A percentile compares a stretch with the other conserved stretches of the same genome.
These are phyloP conservation scores for Mycena capillaripes DNA, from an alignment of 768 basidiomycete genomes.

Conservation along the genomic window DNA sequence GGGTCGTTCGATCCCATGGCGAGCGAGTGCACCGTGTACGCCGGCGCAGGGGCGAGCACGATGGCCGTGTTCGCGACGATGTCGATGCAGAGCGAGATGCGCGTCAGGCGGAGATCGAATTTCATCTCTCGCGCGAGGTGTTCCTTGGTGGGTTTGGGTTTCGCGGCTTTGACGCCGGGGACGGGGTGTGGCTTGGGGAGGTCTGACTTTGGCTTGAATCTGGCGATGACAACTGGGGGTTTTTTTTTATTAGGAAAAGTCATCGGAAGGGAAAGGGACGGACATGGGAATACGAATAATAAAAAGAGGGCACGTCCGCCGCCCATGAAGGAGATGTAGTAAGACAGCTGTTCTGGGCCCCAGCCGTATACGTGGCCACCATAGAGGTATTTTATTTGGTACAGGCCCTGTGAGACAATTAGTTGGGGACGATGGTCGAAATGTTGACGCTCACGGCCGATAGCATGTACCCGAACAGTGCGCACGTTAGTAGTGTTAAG, in stretches of 20 bases:
- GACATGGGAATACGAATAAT: constrained; percentile 60
- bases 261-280: constrained; percentile 36
- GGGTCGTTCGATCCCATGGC: constrained; percentile 2
- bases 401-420: constrained; percentile 66
- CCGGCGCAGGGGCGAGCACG: constrained; percentile 63
- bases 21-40: constrained; percentile 45
- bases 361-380: constrained; percentile 80
- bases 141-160: constrained; percentile 62
- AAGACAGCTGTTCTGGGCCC: constrained; percentile 80
- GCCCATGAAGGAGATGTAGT: constrained; percentile 81
- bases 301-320: constrained; percentile 72
- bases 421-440: background rate
- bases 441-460: constrained; percentile 64
- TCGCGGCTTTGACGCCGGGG: constrained; percentile 34
- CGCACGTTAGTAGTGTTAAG: constrained; percentile 76
- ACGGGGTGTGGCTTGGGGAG: background rate
- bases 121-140: constrained; percentile 74
- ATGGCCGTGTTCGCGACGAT: constrained; percentile 74
- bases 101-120: constrained; percentile 77
- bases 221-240: constrained; percentile 66
- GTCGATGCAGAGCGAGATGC: constrained; percentile 75
- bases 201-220: constrained; percentile 64
- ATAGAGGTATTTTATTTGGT: constrained; percentile 87
- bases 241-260: background rate
- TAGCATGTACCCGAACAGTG: constrained; percentile 74